phyloP scores from a whole-genome alignment of 176 grass and related monocot genomes.

The Oryza glaberrima region DNA sequence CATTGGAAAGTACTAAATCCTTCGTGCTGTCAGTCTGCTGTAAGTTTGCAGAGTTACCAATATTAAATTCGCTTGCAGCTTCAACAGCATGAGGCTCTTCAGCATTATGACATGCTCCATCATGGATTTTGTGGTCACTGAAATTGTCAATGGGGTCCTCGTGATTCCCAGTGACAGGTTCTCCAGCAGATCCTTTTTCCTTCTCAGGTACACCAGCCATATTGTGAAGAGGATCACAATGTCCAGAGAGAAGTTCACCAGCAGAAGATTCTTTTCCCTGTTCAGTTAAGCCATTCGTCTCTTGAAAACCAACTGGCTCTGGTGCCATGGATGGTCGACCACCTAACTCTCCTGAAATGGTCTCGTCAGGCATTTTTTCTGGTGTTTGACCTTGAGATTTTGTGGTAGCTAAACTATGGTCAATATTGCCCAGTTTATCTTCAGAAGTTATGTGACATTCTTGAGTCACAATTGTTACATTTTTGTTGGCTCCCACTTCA shows the following conservation, averaged over 20 bases:
- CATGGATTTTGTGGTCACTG: slow-evolving; percentile 39
- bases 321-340: slow-evolving; percentile 38
- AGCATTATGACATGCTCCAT: slow-evolving; percentile 39
- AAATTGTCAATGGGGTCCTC: slow-evolving; percentile 28
- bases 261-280: slow-evolving; percentile 34
- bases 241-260: slow-evolving; percentile 27
- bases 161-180: slow-evolving; percentile 20
- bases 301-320: slow-evolving; percentile 39
- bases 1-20: slow-evolving; percentile 24
- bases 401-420: slow-evolving; percentile 53
- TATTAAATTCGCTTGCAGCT: slow-evolving; percentile 28
- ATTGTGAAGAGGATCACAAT: slow-evolving; percentile 14
- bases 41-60: slow-evolving; percentile 26
- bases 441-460: slow-evolving; percentile 66
- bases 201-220: slow-evolving; percentile 31
- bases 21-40: slow-evolving; percentile 39
- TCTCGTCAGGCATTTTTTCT: slow-evolving; percentile 37
- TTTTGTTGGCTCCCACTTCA: slow-evolving; percentile 47
- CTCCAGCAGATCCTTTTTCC: slow-evolving; percentile 17
- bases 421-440: slow-evolving; percentile 50
- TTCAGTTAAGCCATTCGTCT: slow-evolving; percentile 34
- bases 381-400: slow-evolving; percentile 55
- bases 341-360: slow-evolving; percentile 33
- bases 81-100: slow-evolving; percentile 29
- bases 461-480: slow-evolving; percentile 64